Evolutionary conservation across 352 stramenopile genomes (phyloP).

Genomic region (Globisporangium solare): DNA sequence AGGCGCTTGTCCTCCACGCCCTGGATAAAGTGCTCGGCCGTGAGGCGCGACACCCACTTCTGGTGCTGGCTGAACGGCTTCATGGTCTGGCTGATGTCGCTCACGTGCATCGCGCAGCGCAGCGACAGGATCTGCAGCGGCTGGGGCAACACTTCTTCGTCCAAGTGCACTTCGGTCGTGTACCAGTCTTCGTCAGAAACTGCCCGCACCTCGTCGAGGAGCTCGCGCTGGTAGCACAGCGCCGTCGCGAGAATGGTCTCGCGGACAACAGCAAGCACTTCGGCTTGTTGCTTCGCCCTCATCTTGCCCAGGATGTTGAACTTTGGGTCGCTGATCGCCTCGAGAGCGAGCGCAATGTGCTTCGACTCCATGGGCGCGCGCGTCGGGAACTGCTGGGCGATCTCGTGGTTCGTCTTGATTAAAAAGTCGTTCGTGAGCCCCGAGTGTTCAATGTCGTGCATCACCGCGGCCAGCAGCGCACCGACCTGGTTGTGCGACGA

Average conservation of each 20-base stretch:
- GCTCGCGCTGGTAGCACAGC: slow-evolving; percentile 74
- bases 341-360: slow-evolving; percentile 54
- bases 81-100: slow-evolving; percentile 81
- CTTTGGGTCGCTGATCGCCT: slow-evolving; percentile 39
- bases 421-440: slow-evolving; percentile 79
- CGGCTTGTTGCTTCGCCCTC: slow-evolving; percentile 32
- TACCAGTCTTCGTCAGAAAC: slow-evolving; percentile 41
- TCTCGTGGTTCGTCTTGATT: slow-evolving; percentile 65
- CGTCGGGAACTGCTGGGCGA: slow-evolving; percentile 51
- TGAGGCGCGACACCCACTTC: slow-evolving; percentile 73
- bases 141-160: slow-evolving; percentile 29
- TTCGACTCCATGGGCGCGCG: slow-evolving; percentile 75
- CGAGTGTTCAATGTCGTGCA: slow-evolving; percentile 80
- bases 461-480: slow-evolving; percentile 64
- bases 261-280: slow-evolving; percentile 54
- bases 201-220: slow-evolving; percentile 47
- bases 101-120: slow-evolving; percentile 74
- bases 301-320: slow-evolving; percentile 61
- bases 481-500: slow-evolving; percentile 65
- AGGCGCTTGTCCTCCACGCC: slow-evolving; percentile 55
- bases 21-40: slow-evolving; percentile 67
- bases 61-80: slow-evolving; percentile 73
- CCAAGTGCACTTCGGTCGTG: slow-evolving; percentile 16
- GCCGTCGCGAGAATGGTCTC: slow-evolving; percentile 71
- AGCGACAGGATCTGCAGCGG: slow-evolving; percentile 46